Percentiles rank a stretch among this genome's conserved stretches.
These are phyloP conservation scores for Debaryomyces fabryi DNA, from an alignment of 1,139 yeast species.

Conservation along the genomic window DNA sequence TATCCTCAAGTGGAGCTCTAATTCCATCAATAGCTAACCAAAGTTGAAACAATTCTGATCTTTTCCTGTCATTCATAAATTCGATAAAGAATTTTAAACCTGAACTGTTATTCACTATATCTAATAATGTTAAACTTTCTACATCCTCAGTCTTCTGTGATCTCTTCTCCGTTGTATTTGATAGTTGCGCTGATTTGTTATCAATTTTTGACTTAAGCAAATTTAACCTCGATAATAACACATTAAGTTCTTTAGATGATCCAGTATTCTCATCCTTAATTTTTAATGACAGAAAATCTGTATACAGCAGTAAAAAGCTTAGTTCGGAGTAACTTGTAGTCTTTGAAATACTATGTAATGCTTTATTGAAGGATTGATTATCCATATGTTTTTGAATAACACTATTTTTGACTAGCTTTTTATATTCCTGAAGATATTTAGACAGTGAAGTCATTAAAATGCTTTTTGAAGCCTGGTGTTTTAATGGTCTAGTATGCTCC, in stretches of 20 bases:
- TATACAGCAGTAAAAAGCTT: constrained; percentile 23
- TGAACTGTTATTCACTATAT: constrained; percentile 40
- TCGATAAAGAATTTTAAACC: constrained; percentile 55
- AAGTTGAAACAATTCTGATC: constrained; percentile 52
- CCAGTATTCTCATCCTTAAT: constrained; percentile 3
- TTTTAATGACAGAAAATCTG: constrained; percentile 20
- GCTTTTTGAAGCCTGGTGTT: constrained; percentile 5
- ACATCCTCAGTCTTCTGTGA: not conserved
- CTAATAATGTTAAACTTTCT: constrained; percentile 14
- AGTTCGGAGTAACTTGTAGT: constrained; percentile 24
- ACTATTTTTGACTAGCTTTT: constrained; percentile 13
- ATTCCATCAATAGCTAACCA: constrained; percentile 71
- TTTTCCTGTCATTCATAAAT: constrained; percentile 53
- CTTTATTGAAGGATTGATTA: constrained; percentile 42
- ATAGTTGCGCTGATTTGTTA: constrained; percentile 12
- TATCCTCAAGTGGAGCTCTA: constrained; percentile 71
- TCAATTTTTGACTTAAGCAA: constrained; percentile 14
- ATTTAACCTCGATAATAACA: constrained; percentile 13
- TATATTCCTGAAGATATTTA: constrained; percentile 4
- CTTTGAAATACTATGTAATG: constrained; percentile 31
- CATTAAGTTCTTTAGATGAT: not conserved
- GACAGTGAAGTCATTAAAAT: constrained; percentile 9
- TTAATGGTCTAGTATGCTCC: constrained; percentile 49
- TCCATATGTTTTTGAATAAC: constrained; percentile 30
- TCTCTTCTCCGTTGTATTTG: not conserved